phyloP scores from a whole-genome alignment of 331 rosid species.

The Erythrophleum ivorense region DNA sequence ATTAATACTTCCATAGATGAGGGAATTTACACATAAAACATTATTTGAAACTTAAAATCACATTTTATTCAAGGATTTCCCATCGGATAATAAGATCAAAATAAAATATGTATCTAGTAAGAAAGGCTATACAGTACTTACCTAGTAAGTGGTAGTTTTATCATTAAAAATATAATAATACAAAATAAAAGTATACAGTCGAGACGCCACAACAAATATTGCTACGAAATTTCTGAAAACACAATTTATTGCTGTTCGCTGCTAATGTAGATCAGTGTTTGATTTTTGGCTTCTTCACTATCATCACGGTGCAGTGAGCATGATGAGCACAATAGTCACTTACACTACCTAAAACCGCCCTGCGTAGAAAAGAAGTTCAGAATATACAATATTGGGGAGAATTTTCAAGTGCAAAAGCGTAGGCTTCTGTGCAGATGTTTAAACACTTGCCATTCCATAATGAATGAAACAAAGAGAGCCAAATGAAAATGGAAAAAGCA shows the following conservation, averaged over 20 bases:
- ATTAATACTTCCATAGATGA: background rate
- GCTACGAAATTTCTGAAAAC: background rate
- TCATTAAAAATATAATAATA: background rate
- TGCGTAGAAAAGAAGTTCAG: slow-evolving; percentile 40
- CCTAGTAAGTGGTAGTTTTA: background rate
- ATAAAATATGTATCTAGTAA: background rate
- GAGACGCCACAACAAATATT: slow-evolving; percentile 4
- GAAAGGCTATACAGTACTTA: background rate
- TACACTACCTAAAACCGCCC: slow-evolving; percentile 64
- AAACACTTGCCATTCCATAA: background rate
- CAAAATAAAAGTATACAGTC: slow-evolving; percentile 19
- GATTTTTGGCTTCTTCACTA: slow-evolving; percentile 58
- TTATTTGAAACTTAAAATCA: background rate
- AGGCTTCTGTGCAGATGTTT: background rate
- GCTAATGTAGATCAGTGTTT: slow-evolving; percentile 47
- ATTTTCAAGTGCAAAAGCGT: background rate
- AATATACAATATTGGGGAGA: background rate
- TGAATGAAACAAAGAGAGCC: background rate
- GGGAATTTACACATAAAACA: background rate
- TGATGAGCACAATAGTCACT: slow-evolving; percentile 60
- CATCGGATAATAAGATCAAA: background rate
- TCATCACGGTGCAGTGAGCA: slow-evolving; percentile 58
- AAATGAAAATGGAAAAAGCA: background rate
- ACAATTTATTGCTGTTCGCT: slow-evolving; percentile 33
- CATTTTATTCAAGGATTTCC: background rate